phyloP scores from a whole-genome alignment of 352 stramenopile species.

The Phytophthora citrophthora region DNA sequence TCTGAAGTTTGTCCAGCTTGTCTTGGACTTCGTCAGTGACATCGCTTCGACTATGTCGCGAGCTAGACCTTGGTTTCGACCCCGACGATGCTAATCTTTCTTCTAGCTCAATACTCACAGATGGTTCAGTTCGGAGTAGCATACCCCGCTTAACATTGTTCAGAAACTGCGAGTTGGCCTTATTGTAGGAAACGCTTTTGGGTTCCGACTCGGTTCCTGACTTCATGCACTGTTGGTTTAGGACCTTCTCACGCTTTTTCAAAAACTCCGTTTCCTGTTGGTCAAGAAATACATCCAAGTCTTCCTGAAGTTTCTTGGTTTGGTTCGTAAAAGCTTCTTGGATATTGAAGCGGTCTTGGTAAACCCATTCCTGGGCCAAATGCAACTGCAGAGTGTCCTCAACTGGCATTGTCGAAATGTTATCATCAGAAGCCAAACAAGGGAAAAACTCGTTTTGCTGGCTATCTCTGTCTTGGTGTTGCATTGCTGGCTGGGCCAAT shows the following conservation, averaged over 20 bases:
- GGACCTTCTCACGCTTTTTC: constrained; percentile 40
- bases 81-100: not conserved
- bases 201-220: not conserved
- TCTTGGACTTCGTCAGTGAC: constrained; percentile 24
- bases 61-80: constrained; percentile 2
- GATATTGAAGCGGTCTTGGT: constrained; percentile 74
- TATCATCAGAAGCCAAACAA: not conserved
- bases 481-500: not conserved
- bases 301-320: constrained; percentile 55
- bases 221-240: constrained; percentile 6
- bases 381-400: constrained; percentile 33
- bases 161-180: constrained; percentile 22
- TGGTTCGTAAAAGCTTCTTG: constrained; percentile 75
- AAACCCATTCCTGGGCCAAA: constrained; percentile 54
- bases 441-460: constrained; percentile 11
- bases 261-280: constrained; percentile 50
- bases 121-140: constrained; percentile 20
- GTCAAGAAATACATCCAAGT: constrained; percentile 51
- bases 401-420: constrained; percentile 4
- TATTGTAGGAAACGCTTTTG: not conserved
- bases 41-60: constrained; percentile 16
- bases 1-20: constrained; percentile 37
- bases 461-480: constrained; percentile 5
- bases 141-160: constrained; percentile 32
- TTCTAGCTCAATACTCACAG: not conserved